Percentiles rank a stretch among this genome's conserved stretches.
Conservation (phyloP, 148 eudicot species). For the Camellia japonica region DNA sequence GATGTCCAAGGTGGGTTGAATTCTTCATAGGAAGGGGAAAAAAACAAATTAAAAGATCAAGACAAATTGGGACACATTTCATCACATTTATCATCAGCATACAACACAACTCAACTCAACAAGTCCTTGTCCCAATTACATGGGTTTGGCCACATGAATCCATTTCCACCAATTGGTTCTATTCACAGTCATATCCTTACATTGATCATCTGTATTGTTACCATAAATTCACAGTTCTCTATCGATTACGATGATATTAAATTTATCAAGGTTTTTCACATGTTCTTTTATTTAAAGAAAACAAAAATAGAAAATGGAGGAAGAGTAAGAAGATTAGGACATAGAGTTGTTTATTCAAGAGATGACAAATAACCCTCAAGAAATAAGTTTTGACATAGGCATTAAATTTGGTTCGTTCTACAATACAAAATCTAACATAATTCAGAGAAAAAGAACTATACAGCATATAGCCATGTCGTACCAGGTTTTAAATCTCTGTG, state of each 20-base stretch:
- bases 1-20: background rate
- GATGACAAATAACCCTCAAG: background rate
- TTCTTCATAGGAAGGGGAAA: background rate
- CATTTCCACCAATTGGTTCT: no score
- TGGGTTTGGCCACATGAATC: no score
- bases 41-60: background rate
- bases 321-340: slow-evolving; percentile 1
- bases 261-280: background rate
- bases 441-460: slow-evolving; percentile 12
- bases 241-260: background rate
- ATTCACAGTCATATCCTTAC: background rate
- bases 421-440: slow-evolving; percentile 4
- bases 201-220: background rate
- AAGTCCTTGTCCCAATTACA: no score
- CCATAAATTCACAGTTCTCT: background rate
- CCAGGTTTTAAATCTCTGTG: slow-evolving; percentile 99
- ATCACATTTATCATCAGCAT: background rate
- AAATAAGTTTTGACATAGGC: background rate
- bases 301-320: background rate
- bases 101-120: no score
- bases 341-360: background rate
- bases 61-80: background rate
- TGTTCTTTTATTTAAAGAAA: background rate
- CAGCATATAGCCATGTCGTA: slow-evolving; percentile 34
- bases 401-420: slow-evolving; percentile 5